phyloP scores from a whole-genome alignment of 1,139 yeast genomes.

The Suhomyces maxii region DNA sequence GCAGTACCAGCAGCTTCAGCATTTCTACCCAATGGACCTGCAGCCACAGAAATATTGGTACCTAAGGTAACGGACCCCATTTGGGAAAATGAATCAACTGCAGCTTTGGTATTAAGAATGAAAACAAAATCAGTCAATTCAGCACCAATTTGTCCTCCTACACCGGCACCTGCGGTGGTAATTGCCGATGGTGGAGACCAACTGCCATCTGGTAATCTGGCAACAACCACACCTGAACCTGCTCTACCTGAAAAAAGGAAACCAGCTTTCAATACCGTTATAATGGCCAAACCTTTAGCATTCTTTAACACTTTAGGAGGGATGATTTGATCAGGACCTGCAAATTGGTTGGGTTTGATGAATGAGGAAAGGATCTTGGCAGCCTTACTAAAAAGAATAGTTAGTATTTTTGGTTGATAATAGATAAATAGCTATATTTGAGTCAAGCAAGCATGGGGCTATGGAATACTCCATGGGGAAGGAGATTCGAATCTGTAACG shows the following conservation, averaged over 20 bases:
- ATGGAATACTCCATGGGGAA: too few species aligned
- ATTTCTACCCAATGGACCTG: conserved; percentile 96
- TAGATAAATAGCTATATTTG: not conserved
- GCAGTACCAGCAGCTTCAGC: conserved; percentile 99
- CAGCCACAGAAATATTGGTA: conserved; percentile 95
- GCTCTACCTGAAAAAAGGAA: conserved; percentile 95
- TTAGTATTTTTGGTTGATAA: conserved; percentile 2
- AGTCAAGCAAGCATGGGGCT: too few species aligned
- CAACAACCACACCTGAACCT: conserved; percentile 94
- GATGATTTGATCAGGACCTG: conserved; percentile 86
- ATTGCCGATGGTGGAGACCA: conserved; percentile 99
- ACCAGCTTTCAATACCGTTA: conserved; percentile 94
- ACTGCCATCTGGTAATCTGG: conserved; percentile 87
- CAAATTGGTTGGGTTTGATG: conserved; percentile 90
- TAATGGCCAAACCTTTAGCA: conserved; percentile 89
- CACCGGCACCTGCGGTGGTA: conserved; percentile 97
- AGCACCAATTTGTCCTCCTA: conserved; percentile 96
- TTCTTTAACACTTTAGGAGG: conserved; percentile 86
- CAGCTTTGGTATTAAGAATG: conserved; percentile 79
- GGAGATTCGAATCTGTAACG: too few species aligned
- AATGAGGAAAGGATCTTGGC: conserved; percentile 89
- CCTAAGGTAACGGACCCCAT: conserved; percentile 93
- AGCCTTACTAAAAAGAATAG: conserved; percentile 62
- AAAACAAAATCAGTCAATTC: conserved; percentile 96
- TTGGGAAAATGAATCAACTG: conserved; percentile 93